Conservation (phyloP, 331 rosid species). For the Acacia concinna region DNA sequence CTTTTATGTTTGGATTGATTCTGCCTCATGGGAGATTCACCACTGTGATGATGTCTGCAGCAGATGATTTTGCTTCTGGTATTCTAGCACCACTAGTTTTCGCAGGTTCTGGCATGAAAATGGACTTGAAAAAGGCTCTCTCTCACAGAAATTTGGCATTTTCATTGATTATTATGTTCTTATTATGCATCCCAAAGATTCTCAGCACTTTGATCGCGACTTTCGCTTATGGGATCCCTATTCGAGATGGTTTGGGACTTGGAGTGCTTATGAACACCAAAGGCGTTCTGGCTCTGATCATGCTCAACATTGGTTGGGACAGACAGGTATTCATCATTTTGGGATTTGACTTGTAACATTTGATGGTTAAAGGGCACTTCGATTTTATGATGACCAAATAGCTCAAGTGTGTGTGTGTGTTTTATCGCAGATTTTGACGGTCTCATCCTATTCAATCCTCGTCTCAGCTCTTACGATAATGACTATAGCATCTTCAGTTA, state of each 20-base stretch:
- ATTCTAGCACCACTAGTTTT: slow-evolving; percentile 46
- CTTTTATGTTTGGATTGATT: slow-evolving; percentile 55
- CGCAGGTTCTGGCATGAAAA: slow-evolving; percentile 32
- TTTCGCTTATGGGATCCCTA: slow-evolving; percentile 29
- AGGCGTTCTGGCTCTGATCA: slow-evolving; percentile 45
- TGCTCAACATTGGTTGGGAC: slow-evolving; percentile 38
- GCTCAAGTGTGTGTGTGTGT: neutral
- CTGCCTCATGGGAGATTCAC: slow-evolving; percentile 47
- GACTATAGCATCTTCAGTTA: neutral
- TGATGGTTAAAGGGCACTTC: neutral
- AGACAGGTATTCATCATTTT: slow-evolving; percentile 25
- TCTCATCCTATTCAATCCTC: slow-evolving; percentile 21
- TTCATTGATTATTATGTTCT: slow-evolving; percentile 4
- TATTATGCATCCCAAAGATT: slow-evolving; percentile 38
- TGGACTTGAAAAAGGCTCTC: neutral
- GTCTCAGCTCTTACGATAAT: neutral
- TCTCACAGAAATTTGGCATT: neutral
- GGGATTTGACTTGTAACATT: neutral
- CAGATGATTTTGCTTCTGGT: slow-evolving; percentile 43
- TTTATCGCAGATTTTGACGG: slow-evolving; percentile 34
- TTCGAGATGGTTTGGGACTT: slow-evolving; percentile 44
- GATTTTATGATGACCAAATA: neutral
- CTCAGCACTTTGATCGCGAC: slow-evolving; percentile 35
- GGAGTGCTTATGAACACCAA: slow-evolving; percentile 57
- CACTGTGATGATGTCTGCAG: slow-evolving; percentile 27